These are phyloP conservation scores for Lophium mytilinum DNA, from an alignment of 495 filamentous ascomycete species.

Conservation along the genomic window DNA sequence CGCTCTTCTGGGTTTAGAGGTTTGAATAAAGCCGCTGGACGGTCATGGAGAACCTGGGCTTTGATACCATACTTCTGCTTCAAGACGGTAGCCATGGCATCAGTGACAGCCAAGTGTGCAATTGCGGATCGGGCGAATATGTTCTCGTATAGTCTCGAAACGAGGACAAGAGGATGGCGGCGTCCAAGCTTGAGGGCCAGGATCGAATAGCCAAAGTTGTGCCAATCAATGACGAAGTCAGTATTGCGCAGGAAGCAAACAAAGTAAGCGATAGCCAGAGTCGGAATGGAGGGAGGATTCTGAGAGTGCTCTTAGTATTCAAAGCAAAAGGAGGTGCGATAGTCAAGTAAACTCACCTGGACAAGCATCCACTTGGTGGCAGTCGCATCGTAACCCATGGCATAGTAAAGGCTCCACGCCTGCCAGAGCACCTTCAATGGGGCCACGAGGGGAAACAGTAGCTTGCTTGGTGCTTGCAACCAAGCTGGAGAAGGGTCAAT, in stretches of 20 bases:
- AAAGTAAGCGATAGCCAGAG: conserved; percentile 63
- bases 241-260: conserved; percentile 73
- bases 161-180: conserved; percentile 63
- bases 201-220: conserved; percentile 98
- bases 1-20: conserved; percentile 52
- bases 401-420: conserved; percentile 54
- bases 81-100: conserved; percentile 75
- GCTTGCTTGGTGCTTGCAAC: conserved; percentile 57
- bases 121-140: conserved; percentile 58
- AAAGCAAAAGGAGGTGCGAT: not conserved
- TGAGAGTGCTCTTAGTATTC: conserved; percentile 31
- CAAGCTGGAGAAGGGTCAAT: conserved; percentile 53
- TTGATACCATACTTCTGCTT: conserved; percentile 51
- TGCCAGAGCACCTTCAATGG: conserved; percentile 87
- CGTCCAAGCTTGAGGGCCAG: conserved; percentile 58
- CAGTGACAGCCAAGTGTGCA: conserved; percentile 77
- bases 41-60: conserved; percentile 68
- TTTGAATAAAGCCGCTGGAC: conserved; percentile 73
- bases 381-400: conserved; percentile 63
- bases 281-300: conserved; percentile 94
- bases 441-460: conserved; percentile 71
- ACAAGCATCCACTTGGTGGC: conserved; percentile 76
- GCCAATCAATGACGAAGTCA: conserved; percentile 88
- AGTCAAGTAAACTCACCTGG: conserved; percentile 41
- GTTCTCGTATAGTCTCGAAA: conserved; percentile 71